These are phyloP conservation scores for Ceratobasidium sp. DNA, from an alignment of 1,284 basidiomycete species.

Conservation along the genomic window DNA sequence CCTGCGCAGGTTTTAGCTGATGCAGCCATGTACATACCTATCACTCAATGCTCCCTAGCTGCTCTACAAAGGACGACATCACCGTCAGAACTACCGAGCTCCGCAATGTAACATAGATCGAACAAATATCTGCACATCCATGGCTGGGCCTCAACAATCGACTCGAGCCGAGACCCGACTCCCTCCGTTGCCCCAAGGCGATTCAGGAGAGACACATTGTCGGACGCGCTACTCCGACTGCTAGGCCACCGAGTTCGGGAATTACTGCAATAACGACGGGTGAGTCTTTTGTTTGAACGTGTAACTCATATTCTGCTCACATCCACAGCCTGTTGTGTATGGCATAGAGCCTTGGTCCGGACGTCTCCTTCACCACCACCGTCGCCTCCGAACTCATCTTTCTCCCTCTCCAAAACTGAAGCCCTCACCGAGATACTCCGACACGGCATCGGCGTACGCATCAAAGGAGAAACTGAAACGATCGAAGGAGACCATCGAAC, in stretches of 20 bases:
- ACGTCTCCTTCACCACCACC: slow-evolving; percentile 98
- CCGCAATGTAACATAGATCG: slow-evolving; percentile 94
- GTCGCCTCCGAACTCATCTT: slow-evolving; percentile 95
- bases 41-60: no score
- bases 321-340: slow-evolving; percentile 80
- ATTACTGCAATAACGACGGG: slow-evolving; percentile 98
- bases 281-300: slow-evolving; percentile 58
- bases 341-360: slow-evolving; percentile 93
- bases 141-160: slow-evolving; percentile 94
- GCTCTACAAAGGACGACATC: slow-evolving; percentile 69
- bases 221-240: slow-evolving; percentile 94
- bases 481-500: slow-evolving; percentile 99
- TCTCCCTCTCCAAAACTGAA: slow-evolving; percentile 99
- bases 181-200: slow-evolving; percentile 98
- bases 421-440: slow-evolving; percentile 97
- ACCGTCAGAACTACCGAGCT: slow-evolving; percentile 80
- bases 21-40: no score
- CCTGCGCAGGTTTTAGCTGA: no score
- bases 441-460: slow-evolving; percentile 92
- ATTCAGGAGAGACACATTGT: slow-evolving; percentile 96
- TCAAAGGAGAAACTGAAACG: slow-evolving; percentile 97
- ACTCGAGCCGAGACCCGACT: slow-evolving; percentile 88
- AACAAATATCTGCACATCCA: slow-evolving; percentile 98
- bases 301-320: background rate
- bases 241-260: slow-evolving; percentile 95